phyloP scores from a whole-genome alignment of 2,329 filamentous ascomycete genomes.

The Microsporum ferrugineum region DNA sequence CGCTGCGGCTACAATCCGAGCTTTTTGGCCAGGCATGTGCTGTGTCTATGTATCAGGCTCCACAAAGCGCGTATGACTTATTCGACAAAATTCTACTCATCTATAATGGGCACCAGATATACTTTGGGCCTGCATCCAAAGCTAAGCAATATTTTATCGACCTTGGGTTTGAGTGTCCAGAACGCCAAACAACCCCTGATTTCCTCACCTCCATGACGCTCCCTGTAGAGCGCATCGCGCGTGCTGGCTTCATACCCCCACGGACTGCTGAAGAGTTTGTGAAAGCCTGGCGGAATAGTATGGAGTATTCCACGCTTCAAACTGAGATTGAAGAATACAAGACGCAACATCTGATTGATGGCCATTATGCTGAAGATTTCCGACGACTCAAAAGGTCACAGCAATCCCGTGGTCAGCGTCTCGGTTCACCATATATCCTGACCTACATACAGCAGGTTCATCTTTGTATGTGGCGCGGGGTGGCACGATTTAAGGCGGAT shows the following conservation, averaged over 20 bases:
- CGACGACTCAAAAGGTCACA: neutral
- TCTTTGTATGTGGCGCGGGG: slow-evolving; percentile 72
- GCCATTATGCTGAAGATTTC: slow-evolving; percentile 26
- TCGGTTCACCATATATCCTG: slow-evolving; percentile 69
- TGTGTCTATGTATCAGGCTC: slow-evolving; percentile 62
- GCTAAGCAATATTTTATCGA: slow-evolving; percentile 62
- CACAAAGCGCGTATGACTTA: slow-evolving; percentile 40
- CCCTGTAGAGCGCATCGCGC: neutral
- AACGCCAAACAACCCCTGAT: slow-evolving; percentile 61
- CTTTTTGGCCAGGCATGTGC: neutral
- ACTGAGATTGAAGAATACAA: slow-evolving; percentile 36
- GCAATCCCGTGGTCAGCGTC: slow-evolving; percentile 38
- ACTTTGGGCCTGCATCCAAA: slow-evolving; percentile 53
- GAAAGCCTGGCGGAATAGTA: slow-evolving; percentile 33
- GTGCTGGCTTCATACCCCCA: neutral
- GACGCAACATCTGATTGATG: slow-evolving; percentile 29
- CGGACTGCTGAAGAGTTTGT: neutral
- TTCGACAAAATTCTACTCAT: slow-evolving; percentile 60
- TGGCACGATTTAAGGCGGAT: slow-evolving; percentile 62
- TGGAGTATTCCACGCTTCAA: slow-evolving; percentile 34
- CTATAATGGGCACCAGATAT: slow-evolving; percentile 59
- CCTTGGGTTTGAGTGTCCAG: slow-evolving; percentile 62
- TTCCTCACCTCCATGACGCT: slow-evolving; percentile 62
- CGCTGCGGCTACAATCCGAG: slow-evolving; percentile 38
- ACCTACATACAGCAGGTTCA: slow-evolving; percentile 63